Percentiles rank a stretch among this genome's conserved stretches.
Evolutionary conservation across 768 basidiomycete genomes (phyloP).

Genomic region (Naganishia vaughanmartiniae): DNA sequence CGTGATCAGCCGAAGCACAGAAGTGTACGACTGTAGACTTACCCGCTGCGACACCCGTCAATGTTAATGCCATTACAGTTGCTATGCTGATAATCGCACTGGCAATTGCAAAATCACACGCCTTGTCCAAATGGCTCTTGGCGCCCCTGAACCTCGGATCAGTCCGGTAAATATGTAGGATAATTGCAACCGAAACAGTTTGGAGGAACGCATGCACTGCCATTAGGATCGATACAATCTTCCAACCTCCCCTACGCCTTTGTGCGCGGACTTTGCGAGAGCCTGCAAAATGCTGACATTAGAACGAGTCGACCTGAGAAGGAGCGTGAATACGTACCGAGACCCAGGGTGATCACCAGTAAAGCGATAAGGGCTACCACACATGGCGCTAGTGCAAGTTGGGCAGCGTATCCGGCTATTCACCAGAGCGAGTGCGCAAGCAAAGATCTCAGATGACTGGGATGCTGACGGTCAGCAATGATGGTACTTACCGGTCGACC

Average conservation of each 20-base stretch:
- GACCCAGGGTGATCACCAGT: constrained; percentile 48
- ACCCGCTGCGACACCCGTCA: constrained; percentile 49
- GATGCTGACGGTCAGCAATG: too few relatives aligned
- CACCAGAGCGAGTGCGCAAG: not conserved
- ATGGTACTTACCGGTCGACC: constrained; percentile 24
- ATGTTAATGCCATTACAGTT: constrained; percentile 43
- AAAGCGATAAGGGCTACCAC: constrained; percentile 42
- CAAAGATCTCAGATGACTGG: not conserved
- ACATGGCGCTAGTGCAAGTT: constrained; percentile 48
- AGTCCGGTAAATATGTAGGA: constrained; percentile 48
- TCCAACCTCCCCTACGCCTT: constrained; percentile 45
- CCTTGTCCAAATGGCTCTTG: constrained; percentile 42
- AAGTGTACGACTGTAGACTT: constrained; percentile 9
- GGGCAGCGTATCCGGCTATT: constrained; percentile 48
- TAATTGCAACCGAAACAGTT: constrained; percentile 43
- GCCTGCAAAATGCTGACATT: constrained; percentile 26
- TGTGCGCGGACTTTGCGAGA: constrained; percentile 43
- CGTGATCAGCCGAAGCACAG: not conserved
- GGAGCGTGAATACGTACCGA: constrained; percentile 35
- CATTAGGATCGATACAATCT: constrained; percentile 49
- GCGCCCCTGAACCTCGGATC: constrained; percentile 45
- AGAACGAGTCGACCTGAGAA: not conserved
- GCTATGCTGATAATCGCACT: constrained; percentile 42
- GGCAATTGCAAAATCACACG: constrained; percentile 44
- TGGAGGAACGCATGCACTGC: constrained; percentile 47